Base-by-base conservation (phyloP, 495 filamentous ascomycete genomes). In the Aspergillus mulundensis region DNA sequence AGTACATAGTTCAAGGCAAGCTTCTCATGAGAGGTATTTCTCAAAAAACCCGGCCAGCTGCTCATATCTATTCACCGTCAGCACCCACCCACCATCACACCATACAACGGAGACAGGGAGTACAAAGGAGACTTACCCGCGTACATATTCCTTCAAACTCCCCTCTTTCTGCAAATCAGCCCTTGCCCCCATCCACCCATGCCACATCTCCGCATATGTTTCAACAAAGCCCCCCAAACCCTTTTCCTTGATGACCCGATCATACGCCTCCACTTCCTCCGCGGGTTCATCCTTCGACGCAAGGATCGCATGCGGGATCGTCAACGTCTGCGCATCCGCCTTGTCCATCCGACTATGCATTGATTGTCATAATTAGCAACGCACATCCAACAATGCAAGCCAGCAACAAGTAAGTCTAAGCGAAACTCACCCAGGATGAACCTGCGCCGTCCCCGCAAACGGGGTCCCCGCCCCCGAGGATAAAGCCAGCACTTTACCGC, bases 111-210 rank as follows among this genome's bases (percentile, higher is more conserved):
- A n/a, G n/a, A n/a, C n/a, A n/a, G n/a, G n/a, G n/a, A 36, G 32
- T 15, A 10, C 5, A 36, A 10, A 32, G 21, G 47, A 34, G 15
- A 70, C 72, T 66, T 62, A 81, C 71, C 81, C 83, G 30, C 77
- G 76, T 56, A 70, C 62, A 63, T 77, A 86, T 63, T 81, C 78
- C 52, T 70, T 77, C 54, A 61, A 58, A 50, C 75, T 77, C 39
- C 71, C 73, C 57, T 78, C 69, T n/a, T 77, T 64, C 25, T 71
- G 69, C 11, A 85, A 58, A n/a, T 83, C 65, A 0, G 82, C 80
- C 34, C 82, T 70, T 0, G 83, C 79, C 2, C 80, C 79, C 84
- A 86, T 86, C 80, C 82, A 86, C 16, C 83, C 83, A 58, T 85
- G 83, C 66, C 71, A 73, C 79, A 81, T 81, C 5, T 55, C 72